Base-by-base conservation (phyloP, 2,329 filamentous ascomycete genomes). In the Fusarium pseudoanthophilum region DNA sequence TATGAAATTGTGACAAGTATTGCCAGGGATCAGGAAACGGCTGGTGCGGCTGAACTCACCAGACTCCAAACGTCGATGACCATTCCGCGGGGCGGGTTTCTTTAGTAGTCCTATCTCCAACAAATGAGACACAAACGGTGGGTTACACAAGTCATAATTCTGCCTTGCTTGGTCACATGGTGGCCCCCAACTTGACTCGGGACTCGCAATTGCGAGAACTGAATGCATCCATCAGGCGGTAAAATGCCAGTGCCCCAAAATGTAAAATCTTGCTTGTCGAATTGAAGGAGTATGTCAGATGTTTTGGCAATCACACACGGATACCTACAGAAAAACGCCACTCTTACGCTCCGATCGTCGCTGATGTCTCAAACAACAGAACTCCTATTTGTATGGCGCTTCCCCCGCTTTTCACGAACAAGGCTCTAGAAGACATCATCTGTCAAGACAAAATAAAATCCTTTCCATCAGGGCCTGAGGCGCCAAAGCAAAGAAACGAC, bases 1-100 rank as follows among this genome's bases (percentile, higher is more conserved):
- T 16, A 21, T 2, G 3, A 26, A 15, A 3, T 36, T 11, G 2
- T 0, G 34, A 5, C 34, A 16, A 28, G 4, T 9, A 2, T 15
- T 9, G 7, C 24, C 14, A 21, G n/a, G 26, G 24, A 8, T 5
- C 34, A 55, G n/a, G 0, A 10, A 20, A 30, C 5, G 36, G 36
- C 34, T 55, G n/a, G n/a, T 30, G 51, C 20, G 36, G 51, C 51
- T 55, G 36, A 39, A 13, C 1, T 26, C 16, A 20, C 7, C 3
- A 7, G 5, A 36, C 48, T n/a, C n/a, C 16, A n/a, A 37, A 16
- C 11, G 32, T 9, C 13, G 18, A 26, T 53, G 49, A 52, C 30
- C n/a, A 36, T 51, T n/a, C 18, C 37, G 48, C 30, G n/a, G 16
- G 48, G 48, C n/a, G 21, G 11, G 6, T 24, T 24, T 34, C n/a